These are phyloP conservation scores for Microdochium trichocladiopsis DNA, from an alignment of 2,329 filamentous ascomycete species.

Conservation along the genomic window DNA sequence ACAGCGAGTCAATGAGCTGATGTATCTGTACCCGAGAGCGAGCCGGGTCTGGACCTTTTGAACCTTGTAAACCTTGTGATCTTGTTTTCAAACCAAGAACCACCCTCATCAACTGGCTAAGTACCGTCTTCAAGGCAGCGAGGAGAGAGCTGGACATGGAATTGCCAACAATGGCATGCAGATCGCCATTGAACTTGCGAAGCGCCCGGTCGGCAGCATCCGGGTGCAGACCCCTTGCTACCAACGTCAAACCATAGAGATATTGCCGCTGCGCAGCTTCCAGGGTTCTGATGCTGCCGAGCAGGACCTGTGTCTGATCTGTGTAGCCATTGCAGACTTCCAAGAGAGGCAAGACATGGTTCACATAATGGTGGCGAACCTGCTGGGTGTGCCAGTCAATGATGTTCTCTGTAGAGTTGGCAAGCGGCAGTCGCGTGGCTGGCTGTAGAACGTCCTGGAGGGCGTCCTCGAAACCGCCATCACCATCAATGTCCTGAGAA, in stretches of 20 bases:
- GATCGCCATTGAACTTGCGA: conserved; percentile 49
- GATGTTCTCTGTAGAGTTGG: conserved; percentile 47
- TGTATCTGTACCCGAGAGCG: conserved; percentile 43
- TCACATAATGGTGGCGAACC: conserved; percentile 52
- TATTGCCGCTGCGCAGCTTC: conserved; percentile 53
- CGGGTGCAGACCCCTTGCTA: conserved; percentile 38
- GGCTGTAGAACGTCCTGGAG: conserved; percentile 47
- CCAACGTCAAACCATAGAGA: conserved; percentile 43
- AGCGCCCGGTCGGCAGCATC: conserved; percentile 28
- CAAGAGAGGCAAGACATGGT: conserved; percentile 50
- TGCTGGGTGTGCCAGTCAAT: conserved; percentile 55
- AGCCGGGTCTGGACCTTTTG: conserved; percentile 7
- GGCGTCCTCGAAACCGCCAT: conserved; percentile 41
- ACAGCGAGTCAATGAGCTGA: conserved; percentile 49
- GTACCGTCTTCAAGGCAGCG: conserved; percentile 44
- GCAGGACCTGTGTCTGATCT: conserved; percentile 38
- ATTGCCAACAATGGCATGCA: conserved; percentile 59
- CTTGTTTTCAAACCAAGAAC: conserved; percentile 29
- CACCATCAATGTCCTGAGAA: conserved; percentile 29
- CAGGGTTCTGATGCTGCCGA: conserved; percentile 48
- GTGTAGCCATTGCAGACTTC: conserved; percentile 34
- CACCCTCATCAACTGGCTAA: conserved; percentile 43
- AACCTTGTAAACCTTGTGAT: background rate
- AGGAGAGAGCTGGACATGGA: conserved; percentile 48
- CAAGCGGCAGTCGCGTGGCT: conserved; percentile 34